Evolutionary conservation across 2,329 filamentous ascomycete genomes (phyloP), one percentile per base, ranked within the genome.

Genomic region (Truncatella angustata): DNA sequence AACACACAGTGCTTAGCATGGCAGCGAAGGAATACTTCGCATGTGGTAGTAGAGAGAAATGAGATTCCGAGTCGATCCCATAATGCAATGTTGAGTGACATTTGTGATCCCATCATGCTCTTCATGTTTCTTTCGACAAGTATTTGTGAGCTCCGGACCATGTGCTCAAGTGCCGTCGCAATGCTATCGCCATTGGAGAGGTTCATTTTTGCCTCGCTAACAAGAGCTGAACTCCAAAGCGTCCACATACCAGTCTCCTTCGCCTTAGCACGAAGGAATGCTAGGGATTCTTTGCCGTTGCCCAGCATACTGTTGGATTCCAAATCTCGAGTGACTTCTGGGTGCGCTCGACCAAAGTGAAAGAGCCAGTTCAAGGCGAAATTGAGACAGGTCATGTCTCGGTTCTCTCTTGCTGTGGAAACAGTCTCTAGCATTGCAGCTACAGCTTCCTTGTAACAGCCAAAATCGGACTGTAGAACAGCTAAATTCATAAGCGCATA

Each of bases 321-420:
- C 5, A 88, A 76, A 48, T 85, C 81, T 45, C 78, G 81, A 58
- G 91, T 84, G n/a, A 91, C 79, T 49, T 84, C 78, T 0, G 91
- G 89, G 60, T 93, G 91, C 0, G 89, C 85, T 63, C 91, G 90
- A n/a, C 87, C 88, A 61, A 97, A 95, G 65, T 97, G 91, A 63
- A 95, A 95, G 3, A 97, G 78, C 94, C 94, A 99, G 64, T 91
- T 96, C 55, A 99, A 81, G 28, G 91, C 90, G 70, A 96, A 97
- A 68, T 97, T 97, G 52, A 99, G 78, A 65, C 94, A 97, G 4
- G 83, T 86, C 77, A 91, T 90, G 65, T 99, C 94, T 58, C 91
- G 87, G 60, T 95, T 96, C 69, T 97, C 94, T 56, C 93, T 79
- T 1, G 94, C 94, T n/a, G 91, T 96, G 0, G 92, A 87, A 30